Percentiles rank a stretch among this genome's conserved stretches.
Conservation (phyloP, 1,139 yeast genomes). For the Saccharomyces hybrid region DNA sequence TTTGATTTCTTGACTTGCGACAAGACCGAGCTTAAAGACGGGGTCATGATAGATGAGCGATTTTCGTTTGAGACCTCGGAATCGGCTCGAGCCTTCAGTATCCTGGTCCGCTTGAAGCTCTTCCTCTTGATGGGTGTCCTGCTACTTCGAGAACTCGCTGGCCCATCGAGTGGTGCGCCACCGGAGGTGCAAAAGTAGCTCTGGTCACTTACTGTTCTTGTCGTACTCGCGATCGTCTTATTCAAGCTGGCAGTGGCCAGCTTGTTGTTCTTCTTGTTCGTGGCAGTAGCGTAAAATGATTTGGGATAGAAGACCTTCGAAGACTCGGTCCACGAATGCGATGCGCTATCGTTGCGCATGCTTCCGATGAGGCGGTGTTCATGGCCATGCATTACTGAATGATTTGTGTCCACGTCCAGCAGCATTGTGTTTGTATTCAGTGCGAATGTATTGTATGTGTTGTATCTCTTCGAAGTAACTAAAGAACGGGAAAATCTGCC, state of each 20-base stretch:
- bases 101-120: not conserved
- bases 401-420: not conserved
- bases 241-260: not conserved
- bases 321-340: not conserved
- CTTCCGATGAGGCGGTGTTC: not conserved
- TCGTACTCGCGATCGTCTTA: not conserved
- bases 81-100: not conserved
- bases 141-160: not conserved
- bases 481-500: not conserved
- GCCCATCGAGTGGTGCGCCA: not conserved
- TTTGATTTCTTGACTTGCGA: slow-evolving; percentile 13
- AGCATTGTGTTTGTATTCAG: not conserved
- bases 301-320: not conserved
- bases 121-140: not conserved
- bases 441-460: not conserved
- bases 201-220: not conserved
- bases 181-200: not conserved
- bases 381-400: not conserved
- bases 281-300: not conserved
- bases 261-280: not conserved
- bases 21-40: slow-evolving; percentile 21
- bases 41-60: slow-evolving; percentile 10
- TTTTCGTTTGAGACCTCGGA: not conserved
- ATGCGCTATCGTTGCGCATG: not conserved
- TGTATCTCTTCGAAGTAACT: not conserved